These are phyloP conservation scores for Fusarium temperatum DNA, from an alignment of 2,329 filamentous ascomycete genomes.

Conservation along the genomic window DNA sequence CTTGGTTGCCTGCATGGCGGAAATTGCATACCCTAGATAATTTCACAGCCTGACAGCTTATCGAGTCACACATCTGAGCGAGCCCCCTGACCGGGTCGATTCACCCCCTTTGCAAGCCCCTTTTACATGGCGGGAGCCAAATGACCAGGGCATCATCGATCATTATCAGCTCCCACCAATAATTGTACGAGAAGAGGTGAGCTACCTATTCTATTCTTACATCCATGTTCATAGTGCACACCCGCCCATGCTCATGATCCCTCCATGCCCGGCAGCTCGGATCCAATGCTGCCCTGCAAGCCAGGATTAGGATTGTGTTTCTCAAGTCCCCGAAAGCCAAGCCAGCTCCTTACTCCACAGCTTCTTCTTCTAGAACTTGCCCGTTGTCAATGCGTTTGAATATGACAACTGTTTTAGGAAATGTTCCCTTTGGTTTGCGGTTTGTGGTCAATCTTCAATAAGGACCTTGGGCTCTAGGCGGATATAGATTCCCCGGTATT, in stretches of 20 bases:
- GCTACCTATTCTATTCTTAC: constrained; percentile 27
- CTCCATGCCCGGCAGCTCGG: constrained; percentile 34
- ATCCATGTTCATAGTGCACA: constrained; percentile 9
- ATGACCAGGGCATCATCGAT: constrained; percentile 28
- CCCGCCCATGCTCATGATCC: constrained; percentile 17
- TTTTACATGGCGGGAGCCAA: constrained; percentile 9
- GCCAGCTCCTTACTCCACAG: constrained; percentile 27
- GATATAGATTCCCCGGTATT: background rate
- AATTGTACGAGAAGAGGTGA: constrained; percentile 26
- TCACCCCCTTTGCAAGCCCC: constrained; percentile 25
- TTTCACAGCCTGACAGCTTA: constrained; percentile 19
- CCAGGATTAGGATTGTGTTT: constrained; percentile 24
- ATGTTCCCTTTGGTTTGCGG: constrained; percentile 4
- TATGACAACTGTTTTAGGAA: background rate
- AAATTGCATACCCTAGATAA: constrained; percentile 39
- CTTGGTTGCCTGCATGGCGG: constrained; percentile 28
- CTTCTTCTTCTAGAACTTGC: constrained; percentile 33
- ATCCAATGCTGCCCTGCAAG: constrained; percentile 27
- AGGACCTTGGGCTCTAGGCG: background rate
- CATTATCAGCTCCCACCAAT: constrained; percentile 29
- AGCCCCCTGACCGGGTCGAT: constrained; percentile 12
- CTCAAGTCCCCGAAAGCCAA: constrained; percentile 33
- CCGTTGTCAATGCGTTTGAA: constrained; percentile 24
- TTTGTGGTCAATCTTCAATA: background rate
- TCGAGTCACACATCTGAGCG: constrained; percentile 20